phyloP scores from a whole-genome alignment of 1,139 yeast genomes.

The Candida albicans region DNA sequence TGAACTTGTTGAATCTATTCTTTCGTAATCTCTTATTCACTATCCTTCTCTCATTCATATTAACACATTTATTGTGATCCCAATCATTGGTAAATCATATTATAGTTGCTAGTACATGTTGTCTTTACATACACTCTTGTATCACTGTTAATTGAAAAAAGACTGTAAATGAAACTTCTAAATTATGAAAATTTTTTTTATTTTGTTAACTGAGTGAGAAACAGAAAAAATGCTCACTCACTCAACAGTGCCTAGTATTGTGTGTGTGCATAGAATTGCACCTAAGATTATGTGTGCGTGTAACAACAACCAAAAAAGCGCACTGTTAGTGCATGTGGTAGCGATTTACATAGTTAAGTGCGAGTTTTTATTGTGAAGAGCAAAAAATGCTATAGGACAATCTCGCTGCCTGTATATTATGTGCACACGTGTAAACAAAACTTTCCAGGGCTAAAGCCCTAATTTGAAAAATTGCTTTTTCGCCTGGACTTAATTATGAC shows the following conservation, averaged over 20 bases:
- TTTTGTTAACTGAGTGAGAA: not conserved
- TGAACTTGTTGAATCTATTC: not conserved
- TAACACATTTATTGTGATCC: not conserved
- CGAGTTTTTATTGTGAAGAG: not conserved
- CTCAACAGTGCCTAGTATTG: not conserved
- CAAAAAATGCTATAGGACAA: not conserved
- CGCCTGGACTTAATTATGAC: not conserved
- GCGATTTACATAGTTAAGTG: conserved; percentile 1
- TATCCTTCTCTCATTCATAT: not conserved
- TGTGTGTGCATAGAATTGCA: not conserved
- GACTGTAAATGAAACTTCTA: conserved; percentile 9
- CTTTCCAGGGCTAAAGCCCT: conserved; percentile 2
- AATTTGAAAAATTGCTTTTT: not conserved
- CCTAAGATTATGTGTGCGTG: conserved; percentile 1
- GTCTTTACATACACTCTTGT: conserved; percentile 15
- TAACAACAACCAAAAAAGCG: not conserved
- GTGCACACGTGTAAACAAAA: not conserved
- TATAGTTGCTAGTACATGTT: conserved; percentile 1
- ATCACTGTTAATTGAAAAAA: conserved; percentile 16
- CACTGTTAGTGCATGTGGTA: not conserved
- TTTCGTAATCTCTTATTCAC: not conserved
- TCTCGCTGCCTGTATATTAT: conserved; percentile 3
- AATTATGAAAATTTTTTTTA: conserved; percentile 14
- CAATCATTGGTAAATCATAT: not conserved
- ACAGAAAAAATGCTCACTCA: not conserved